Conservation (phyloP, 257 asterid genomes). For the Gynochthodes officinalis region DNA sequence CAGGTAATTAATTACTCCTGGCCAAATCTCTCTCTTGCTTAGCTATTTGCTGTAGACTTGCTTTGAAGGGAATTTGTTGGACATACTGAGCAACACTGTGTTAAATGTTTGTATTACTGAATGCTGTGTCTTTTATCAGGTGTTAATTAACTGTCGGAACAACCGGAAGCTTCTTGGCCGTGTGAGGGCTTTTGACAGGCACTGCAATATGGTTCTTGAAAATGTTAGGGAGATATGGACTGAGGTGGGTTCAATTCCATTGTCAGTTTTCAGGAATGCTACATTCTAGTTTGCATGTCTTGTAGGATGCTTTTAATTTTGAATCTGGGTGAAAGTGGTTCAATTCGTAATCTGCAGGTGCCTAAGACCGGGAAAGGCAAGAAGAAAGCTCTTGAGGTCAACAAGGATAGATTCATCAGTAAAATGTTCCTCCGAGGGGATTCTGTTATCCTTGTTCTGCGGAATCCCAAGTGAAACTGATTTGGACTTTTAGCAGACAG, state of each 20-base stretch:
- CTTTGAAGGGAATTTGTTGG: neutral
- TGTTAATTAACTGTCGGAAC: conserved; percentile 84
- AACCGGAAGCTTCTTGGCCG: conserved; percentile 87
- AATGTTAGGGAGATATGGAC: conserved; percentile 93
- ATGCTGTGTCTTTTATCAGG: conserved; percentile 31
- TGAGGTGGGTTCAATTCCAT: conserved; percentile 44
- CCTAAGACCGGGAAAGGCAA: conserved; percentile 94
- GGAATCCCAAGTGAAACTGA: conserved; percentile 66
- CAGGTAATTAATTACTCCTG: conserved; percentile 32
- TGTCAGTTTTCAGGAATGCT: neutral
- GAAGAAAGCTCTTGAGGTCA: conserved; percentile 88
- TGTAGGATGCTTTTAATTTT: neutral
- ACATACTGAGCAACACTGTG: neutral
- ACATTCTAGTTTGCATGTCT: neutral
- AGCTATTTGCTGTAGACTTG: neutral
- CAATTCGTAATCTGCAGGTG: conserved; percentile 34
- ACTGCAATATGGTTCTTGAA: conserved; percentile 93
- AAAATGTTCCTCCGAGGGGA: conserved; percentile 94
- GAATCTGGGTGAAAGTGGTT: neutral
- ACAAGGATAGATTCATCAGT: conserved; percentile 86
- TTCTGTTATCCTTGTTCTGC: conserved; percentile 82
- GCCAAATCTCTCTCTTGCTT: neutral
- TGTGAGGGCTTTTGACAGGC: conserved; percentile 86
- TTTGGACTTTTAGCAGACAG: neutral
- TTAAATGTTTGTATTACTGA: neutral